phyloP scores from a whole-genome alignment of 2,329 filamentous ascomycete genomes.

The Colletotrichum chrysophilum region DNA sequence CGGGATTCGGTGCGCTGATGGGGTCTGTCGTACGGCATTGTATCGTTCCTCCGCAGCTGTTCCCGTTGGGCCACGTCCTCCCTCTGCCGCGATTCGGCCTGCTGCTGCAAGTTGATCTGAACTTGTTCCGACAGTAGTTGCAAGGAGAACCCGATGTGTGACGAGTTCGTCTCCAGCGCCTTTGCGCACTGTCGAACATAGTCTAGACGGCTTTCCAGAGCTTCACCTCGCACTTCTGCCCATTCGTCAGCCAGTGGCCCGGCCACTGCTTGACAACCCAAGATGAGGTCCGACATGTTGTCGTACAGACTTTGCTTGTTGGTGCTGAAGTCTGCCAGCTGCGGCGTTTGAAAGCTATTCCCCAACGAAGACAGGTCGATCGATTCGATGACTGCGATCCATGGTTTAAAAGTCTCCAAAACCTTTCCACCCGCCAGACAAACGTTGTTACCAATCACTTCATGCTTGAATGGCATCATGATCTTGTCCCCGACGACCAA shows the following conservation, averaged over 20 bases:
- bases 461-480: slow-evolving; percentile 78
- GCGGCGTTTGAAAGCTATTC: slow-evolving; percentile 81
- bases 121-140: slow-evolving; percentile 87
- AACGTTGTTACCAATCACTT: slow-evolving; percentile 80
- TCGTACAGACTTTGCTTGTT: slow-evolving; percentile 96
- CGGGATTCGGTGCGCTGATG: slow-evolving; percentile 65
- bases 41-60: slow-evolving; percentile 61
- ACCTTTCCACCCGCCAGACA: slow-evolving; percentile 81
- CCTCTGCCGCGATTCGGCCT: slow-evolving; percentile 43
- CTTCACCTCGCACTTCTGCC: slow-evolving; percentile 89
- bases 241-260: slow-evolving; percentile 94
- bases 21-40: slow-evolving; percentile 58
- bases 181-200: slow-evolving; percentile 79
- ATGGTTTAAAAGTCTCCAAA: slow-evolving; percentile 87
- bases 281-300: slow-evolving; percentile 85
- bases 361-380: slow-evolving; percentile 84
- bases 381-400: slow-evolving; percentile 89
- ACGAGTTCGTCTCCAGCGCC: slow-evolving; percentile 84
- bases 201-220: slow-evolving; percentile 84
- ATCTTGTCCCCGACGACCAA: slow-evolving; percentile 81
- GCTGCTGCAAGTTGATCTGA: slow-evolving; percentile 58
- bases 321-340: slow-evolving; percentile 83
- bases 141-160: slow-evolving; percentile 86
- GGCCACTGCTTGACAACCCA: slow-evolving; percentile 90
- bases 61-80: slow-evolving; percentile 54